Percentiles rank a stretch among this genome's conserved stretches.
phyloP scores from a whole-genome alignment of 192 early-diverging fungal genomes.

The Podila minutissima region DNA sequence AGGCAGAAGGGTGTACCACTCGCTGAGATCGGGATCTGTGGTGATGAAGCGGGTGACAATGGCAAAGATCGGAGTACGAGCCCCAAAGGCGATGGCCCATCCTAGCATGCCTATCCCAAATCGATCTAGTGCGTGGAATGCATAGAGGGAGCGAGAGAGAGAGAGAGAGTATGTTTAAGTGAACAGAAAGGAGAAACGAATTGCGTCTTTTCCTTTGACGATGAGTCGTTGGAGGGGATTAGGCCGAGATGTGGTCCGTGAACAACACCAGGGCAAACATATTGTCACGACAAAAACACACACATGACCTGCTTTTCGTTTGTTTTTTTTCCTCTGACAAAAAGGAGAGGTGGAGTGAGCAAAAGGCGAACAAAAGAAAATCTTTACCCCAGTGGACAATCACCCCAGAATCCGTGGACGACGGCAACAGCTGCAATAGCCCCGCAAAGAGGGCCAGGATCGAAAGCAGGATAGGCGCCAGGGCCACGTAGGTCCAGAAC shows the following conservation, averaged over 20 bases:
- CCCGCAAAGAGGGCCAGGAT: constrained; percentile 30
- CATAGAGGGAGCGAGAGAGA: neutral
- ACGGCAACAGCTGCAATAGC: constrained; percentile 19
- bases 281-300: neutral
- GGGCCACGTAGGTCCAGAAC: constrained; percentile 35
- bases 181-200: neutral
- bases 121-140: constrained; percentile 6
- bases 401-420: constrained; percentile 1
- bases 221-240: too few species aligned
- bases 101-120: constrained; percentile 41
- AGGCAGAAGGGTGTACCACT: constrained; percentile 33
- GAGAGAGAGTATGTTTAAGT: neutral
- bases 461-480: constrained; percentile 24
- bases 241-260: neutral
- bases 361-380: neutral
- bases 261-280: neutral
- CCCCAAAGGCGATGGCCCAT: constrained; percentile 38
- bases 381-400: constrained; percentile 39
- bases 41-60: constrained; percentile 26
- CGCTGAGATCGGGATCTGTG: constrained; percentile 5
- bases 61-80: constrained; percentile 37
- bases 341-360: neutral
- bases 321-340: neutral
- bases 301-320: too few species aligned
- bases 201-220: too few species aligned